Evolutionary conservation across 345 rosid genomes (phyloP).

Genomic region (Psidium guajava): DNA sequence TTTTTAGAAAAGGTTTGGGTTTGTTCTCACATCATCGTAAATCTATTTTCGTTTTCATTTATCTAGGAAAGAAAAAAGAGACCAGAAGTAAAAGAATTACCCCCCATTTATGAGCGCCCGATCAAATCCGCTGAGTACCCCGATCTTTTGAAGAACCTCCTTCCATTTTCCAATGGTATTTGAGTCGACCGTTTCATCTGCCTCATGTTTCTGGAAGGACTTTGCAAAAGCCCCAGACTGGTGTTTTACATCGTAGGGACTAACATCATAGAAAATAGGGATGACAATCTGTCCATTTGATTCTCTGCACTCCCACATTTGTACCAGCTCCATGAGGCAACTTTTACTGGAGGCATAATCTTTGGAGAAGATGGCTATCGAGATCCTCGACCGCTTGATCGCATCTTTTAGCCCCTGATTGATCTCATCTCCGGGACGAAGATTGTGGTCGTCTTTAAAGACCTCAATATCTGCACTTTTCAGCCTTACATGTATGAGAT

Average conservation of each 20-base stretch:
- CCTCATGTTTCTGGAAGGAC: neutral
- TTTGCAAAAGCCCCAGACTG: neutral
- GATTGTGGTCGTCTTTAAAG: neutral
- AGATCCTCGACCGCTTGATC: neutral
- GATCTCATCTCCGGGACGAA: neutral
- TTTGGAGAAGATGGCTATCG: neutral
- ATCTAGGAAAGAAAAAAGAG: neutral
- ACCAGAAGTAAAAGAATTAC: neutral
- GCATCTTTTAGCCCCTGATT: accelerated
- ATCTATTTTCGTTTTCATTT: accelerated
- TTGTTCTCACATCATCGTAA: neutral
- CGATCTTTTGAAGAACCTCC: neutral
- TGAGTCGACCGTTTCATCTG: accelerated
- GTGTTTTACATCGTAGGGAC: neutral
- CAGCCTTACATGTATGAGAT: neutral
- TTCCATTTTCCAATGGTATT: neutral
- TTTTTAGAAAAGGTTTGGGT: neutral
- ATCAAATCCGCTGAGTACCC: neutral
- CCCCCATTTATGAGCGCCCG: neutral
- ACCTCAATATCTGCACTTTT: neutral
- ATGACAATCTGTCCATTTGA: neutral
- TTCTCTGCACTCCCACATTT: neutral
- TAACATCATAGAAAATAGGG: neutral
- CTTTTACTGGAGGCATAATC: neutral
- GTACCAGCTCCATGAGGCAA: neutral